These are phyloP conservation scores for Phytophthora nicotianae DNA, from an alignment of 352 stramenopile genomes.

Conservation along the genomic window DNA sequence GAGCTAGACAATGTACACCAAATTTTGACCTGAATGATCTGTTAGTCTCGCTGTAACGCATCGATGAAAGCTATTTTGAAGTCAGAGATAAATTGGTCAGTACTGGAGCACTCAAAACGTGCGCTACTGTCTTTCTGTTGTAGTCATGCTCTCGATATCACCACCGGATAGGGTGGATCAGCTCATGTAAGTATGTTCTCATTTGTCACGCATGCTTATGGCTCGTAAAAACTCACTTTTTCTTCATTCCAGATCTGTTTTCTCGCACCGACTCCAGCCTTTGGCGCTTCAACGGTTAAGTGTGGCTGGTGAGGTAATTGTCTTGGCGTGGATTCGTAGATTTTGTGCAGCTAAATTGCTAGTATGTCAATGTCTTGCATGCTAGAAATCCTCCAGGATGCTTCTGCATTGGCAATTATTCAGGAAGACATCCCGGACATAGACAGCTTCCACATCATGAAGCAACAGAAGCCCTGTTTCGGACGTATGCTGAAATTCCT, in stretches of 20 bases:
- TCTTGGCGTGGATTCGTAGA: not conserved
- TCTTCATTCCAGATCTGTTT: constrained; percentile 35
- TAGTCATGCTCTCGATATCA: constrained; percentile 44
- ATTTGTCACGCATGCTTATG: not conserved
- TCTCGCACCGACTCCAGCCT: constrained; percentile 50
- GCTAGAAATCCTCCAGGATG: constrained; percentile 63
- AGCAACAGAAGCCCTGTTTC: constrained; percentile 48
- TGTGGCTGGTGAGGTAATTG: constrained; percentile 41
- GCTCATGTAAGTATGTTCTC: constrained; percentile 46
- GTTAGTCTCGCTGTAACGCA: constrained; percentile 27
- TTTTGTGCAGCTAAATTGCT: not conserved
- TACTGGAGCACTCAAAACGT: not conserved
- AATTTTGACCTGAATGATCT: constrained; percentile 18
- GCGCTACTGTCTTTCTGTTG: not conserved
- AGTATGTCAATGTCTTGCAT: not conserved
- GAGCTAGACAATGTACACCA: constrained; percentile 16
- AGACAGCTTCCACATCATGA: constrained; percentile 41
- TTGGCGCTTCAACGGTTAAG: constrained; percentile 52
- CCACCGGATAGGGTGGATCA: constrained; percentile 54
- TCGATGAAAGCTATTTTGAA: constrained; percentile 30
- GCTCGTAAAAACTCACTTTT: not conserved
- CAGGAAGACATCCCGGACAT: constrained; percentile 33
- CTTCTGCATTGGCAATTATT: constrained; percentile 32
- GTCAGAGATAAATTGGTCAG: constrained; percentile 3
- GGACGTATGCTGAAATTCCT: constrained; percentile 60